Conservation (phyloP, 306 rosid species). For the Cyclanthera cordifolia region DNA sequence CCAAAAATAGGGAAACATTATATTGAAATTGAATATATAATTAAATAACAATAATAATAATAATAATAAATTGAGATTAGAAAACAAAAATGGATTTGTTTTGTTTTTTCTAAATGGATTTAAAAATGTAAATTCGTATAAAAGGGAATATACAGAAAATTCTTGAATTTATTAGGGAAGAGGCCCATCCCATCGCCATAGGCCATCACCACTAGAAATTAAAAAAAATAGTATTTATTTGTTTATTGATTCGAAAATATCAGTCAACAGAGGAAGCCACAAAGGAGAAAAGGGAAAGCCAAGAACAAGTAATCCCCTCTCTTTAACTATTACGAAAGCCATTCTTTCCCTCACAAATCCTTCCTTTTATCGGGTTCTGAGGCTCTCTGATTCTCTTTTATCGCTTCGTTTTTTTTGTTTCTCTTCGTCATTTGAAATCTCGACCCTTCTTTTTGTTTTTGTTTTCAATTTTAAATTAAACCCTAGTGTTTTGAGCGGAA, state of each 20-base stretch:
- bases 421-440: not conserved
- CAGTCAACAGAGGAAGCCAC: conserved; percentile 31
- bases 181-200: not conserved
- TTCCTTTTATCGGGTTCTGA: conserved; percentile 8
- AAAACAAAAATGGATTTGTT: not conserved
- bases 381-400: not conserved
- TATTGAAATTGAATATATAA: too few relatives aligned
- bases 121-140: not conserved
- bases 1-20: too few relatives aligned
- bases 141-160: not conserved
- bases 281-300: conserved; percentile 11
- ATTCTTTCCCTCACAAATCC: not conserved
- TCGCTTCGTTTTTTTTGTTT: not conserved
- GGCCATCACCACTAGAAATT: not conserved
- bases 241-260: conserved; percentile 4
- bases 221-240: not conserved
- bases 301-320: conserved; percentile 13
- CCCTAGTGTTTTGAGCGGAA: conserved; percentile 6
- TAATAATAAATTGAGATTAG: not conserved
- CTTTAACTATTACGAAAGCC: conserved; percentile 21
- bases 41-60: too few relatives aligned
- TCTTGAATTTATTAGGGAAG: not conserved
- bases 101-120: not conserved
- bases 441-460: not conserved
- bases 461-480: not conserved